Evolutionary conservation across 2,329 filamentous ascomycete genomes (phyloP), one percentile per base, ranked within the genome.

Genomic region (Xylariaceae sp.): DNA sequence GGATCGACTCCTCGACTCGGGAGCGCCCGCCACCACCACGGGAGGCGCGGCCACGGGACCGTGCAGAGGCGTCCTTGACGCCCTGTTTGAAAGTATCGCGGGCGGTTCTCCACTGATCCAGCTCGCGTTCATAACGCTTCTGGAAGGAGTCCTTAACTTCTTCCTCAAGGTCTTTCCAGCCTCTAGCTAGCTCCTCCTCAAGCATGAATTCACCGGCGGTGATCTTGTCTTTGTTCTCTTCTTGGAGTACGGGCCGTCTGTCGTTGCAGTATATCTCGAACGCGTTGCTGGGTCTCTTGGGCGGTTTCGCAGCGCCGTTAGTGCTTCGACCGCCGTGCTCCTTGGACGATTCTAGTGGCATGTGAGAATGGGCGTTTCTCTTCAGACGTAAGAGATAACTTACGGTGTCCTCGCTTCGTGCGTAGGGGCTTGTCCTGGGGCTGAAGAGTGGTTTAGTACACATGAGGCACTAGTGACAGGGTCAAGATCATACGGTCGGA

Each of bases 351-450:
- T 73, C 71, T 33, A 67, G 64, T 58, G 73, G 71, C 46, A 72
- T 69, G 56, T 79, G 77, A 47, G 77, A 80, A 58, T 76, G 77
- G 42, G 75, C 70, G 57, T 79, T 76, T 46, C 62, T 54, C 62
- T 54, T 71, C 72, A 51, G 70, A 68, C 48, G 75, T 65, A 47
- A 74, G 67, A 33, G 79, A 80, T 19, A 76, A 72, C 68, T 85
- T 85, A 46, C 85, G 73, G 62, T 89, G 84, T 52, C 83, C 83
- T 47, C 87, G 80, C 74, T 90, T 90, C 55, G 81, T 84, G 31
- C 87, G 81, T 56, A 90, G 72, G 30, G 87, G 87, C 68, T 90
- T 90, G 62, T 90, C 86, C 68, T 89, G 86, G 32, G 87, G 87
- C 85, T 88, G 66, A 62, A 54, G 43, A 52, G 52, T 44, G 47